phyloP scores from a whole-genome alignment of 1,284 basidiomycete species.

The Cryptococcus maquisensis region DNA sequence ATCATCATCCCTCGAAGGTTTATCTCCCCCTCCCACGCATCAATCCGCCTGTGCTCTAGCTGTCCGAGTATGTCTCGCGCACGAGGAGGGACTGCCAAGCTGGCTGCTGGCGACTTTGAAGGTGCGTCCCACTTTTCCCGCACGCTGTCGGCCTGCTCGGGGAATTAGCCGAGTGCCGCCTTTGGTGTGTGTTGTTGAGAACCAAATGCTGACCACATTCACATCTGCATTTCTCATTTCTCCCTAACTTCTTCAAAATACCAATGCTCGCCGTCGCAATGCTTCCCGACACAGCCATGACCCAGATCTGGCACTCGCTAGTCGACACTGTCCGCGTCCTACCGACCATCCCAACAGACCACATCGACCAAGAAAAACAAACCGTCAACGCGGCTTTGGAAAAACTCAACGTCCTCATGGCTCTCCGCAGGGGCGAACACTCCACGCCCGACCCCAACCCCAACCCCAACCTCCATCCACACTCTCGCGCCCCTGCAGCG shows the following conservation, averaged over 20 bases:
- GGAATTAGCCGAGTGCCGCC: too few relatives aligned
- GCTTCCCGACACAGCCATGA: slow-evolving; percentile 21
- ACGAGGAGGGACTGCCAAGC: not conserved
- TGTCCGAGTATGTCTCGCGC: not conserved
- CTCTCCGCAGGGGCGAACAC: slow-evolving; percentile 17
- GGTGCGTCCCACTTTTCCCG: not conserved
- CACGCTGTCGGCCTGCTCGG: not conserved
- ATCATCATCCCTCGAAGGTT: too few relatives aligned
- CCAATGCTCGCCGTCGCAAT: not conserved
- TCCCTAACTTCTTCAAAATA: too few relatives aligned
- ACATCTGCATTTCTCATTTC: too few relatives aligned
- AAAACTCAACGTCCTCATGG: slow-evolving; percentile 31
- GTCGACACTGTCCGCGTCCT: slow-evolving; percentile 40
- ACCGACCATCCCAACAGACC: slow-evolving; percentile 17
- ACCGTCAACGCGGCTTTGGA: slow-evolving; percentile 38
- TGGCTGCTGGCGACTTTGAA: slow-evolving; percentile 1
- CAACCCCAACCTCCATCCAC: not conserved
- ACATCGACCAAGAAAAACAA: slow-evolving; percentile 23
- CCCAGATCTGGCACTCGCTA: slow-evolving; percentile 37
- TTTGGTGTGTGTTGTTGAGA: too few relatives aligned
- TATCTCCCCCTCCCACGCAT: too few relatives aligned
- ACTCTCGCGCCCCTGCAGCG: not conserved
- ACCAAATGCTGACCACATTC: too few relatives aligned
- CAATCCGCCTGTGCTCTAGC: too few relatives aligned
- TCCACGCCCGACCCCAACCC: slow-evolving; percentile 1